A percentile compares a stretch with the other conserved stretches of the same genome.
Evolutionary conservation across 2,329 filamentous ascomycete species (phyloP).

Genomic region (Ophiosphaerella narmari): DNA sequence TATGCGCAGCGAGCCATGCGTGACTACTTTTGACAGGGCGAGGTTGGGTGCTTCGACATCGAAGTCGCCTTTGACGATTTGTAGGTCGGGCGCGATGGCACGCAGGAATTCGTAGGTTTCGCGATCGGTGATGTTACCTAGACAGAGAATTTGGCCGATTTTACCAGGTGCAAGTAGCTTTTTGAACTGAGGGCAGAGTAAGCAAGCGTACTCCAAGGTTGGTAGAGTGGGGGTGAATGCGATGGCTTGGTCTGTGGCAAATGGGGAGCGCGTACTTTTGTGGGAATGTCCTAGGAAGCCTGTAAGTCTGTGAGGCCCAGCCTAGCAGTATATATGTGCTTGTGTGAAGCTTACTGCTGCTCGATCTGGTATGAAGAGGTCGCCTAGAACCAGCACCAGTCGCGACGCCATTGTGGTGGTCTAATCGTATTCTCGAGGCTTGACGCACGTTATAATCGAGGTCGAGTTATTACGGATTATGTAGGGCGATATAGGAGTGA

Average conservation of each 20-base stretch:
- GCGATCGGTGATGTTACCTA: conserved; percentile 63
- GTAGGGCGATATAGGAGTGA: background rate
- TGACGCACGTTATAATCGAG: background rate
- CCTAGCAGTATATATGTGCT: conserved; percentile 16
- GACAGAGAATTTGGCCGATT: conserved; percentile 62
- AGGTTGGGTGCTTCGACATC: conserved; percentile 69
- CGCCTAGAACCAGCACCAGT: conserved; percentile 48
- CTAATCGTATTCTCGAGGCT: background rate
- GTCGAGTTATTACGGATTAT: background rate
- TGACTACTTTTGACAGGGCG: conserved; percentile 70
- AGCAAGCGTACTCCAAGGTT: conserved; percentile 6
- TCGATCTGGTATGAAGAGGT: conserved; percentile 51
- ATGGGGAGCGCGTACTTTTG: conserved; percentile 40
- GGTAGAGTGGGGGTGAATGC: conserved; percentile 4
- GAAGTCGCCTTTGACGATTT: conserved; percentile 72
- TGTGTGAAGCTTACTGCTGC: conserved; percentile 41
- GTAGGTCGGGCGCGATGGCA: conserved; percentile 63
- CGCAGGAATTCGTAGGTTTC: conserved; percentile 63
- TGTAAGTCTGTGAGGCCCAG: conserved; percentile 46
- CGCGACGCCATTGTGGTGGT: conserved; percentile 46
- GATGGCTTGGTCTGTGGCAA: background rate
- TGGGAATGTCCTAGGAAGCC: conserved; percentile 47
- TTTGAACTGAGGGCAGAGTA: conserved; percentile 47
- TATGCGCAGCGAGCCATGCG: conserved; percentile 69
- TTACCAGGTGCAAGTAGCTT: conserved; percentile 64